Evolutionary conservation across 768 basidiomycete genomes (phyloP), one percentile per base, ranked within the genome.

Genomic region (Lactarius trivialis): DNA sequence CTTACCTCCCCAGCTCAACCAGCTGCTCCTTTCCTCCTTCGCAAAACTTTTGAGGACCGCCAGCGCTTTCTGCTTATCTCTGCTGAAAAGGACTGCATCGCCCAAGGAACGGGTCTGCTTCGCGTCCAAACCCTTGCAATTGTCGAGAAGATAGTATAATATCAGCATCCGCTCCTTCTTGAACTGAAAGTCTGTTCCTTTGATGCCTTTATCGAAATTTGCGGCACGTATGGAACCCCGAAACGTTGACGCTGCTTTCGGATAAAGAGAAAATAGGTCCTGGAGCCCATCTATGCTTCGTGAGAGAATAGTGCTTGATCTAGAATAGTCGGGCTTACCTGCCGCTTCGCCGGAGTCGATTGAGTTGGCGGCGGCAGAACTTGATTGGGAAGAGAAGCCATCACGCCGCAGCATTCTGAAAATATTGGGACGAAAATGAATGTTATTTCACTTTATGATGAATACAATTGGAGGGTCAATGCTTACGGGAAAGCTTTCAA

Each of bases 401-500:
- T 64, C 63, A 2, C 58, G 58, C 7, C 14, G 48, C 49, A 64
- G 58, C 5, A 56, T 55, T 15, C 58, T 64, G 4, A 21, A 3
- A 19, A 4, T 0, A n/a, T 43, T 14, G 4, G 3, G 15, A 24
- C 12, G 11, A 14, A 5, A 4, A 39, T 9, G 7, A 45, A 33
- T 37, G 21, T 52, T 33, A 14, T 8, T 19, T 32, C 1, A 17
- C n/a, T 21, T 1, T 1, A 1, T 2, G 7, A 28, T 7, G 1
- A 4, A 3, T 24, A 1, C 11, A 33, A 7, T 4, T 2, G 28
- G 11, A 7, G 2, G 30, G 54, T 12, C 0, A 15, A 14, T 19
- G 3, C 56, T 58, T 49, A 64, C 63, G 54, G 58, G 19, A 60
- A 64, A 9, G 26, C 24, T 7, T 37, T 64, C 3, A 60, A 24